Percentiles rank a stretch among this genome's conserved stretches.
Conservation (phyloP, 202 grass and related monocot genomes). For the Brachypodium distachyon region DNA sequence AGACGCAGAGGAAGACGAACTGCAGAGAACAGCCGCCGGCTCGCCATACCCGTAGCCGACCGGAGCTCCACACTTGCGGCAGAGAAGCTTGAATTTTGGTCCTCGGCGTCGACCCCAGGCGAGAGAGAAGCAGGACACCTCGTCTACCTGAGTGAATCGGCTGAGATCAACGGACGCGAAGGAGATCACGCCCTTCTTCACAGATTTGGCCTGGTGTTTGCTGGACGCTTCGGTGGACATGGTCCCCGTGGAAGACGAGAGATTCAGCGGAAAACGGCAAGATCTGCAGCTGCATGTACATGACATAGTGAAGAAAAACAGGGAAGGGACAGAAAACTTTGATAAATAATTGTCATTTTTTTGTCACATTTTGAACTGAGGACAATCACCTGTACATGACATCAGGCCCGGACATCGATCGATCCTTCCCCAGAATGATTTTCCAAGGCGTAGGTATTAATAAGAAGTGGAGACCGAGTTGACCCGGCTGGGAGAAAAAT, state of each 20-base stretch:
- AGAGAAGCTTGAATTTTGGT: slow-evolving; percentile 50
- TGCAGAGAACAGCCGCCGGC: slow-evolving; percentile 35
- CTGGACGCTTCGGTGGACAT: slow-evolving; percentile 23
- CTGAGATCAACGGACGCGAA: slow-evolving; percentile 43
- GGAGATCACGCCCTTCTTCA: slow-evolving; percentile 36
- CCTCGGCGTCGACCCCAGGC: slow-evolving; percentile 20
- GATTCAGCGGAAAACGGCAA: slow-evolving; percentile 43
- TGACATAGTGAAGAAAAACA: neutral
- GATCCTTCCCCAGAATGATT: neutral
- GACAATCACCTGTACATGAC: neutral
- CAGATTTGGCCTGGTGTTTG: slow-evolving; percentile 30
- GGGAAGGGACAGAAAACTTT: neutral
- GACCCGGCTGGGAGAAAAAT: neutral
- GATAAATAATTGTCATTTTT: neutral
- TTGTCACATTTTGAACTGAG: neutral
- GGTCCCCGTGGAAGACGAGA: slow-evolving; percentile 30
- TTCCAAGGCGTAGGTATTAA: neutral
- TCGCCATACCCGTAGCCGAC: slow-evolving; percentile 38
- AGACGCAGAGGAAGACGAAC: slow-evolving; percentile 15
- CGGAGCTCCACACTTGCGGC: slow-evolving; percentile 33
- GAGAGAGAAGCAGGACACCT: slow-evolving; percentile 32
- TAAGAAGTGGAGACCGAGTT: neutral
- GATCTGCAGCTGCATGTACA: slow-evolving; percentile 25
- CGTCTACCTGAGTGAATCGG: slow-evolving; percentile 43
- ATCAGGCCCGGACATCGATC: neutral